phyloP scores from a whole-genome alignment of 805 yeast genomes.

The Starmerella potacharoeniae region DNA sequence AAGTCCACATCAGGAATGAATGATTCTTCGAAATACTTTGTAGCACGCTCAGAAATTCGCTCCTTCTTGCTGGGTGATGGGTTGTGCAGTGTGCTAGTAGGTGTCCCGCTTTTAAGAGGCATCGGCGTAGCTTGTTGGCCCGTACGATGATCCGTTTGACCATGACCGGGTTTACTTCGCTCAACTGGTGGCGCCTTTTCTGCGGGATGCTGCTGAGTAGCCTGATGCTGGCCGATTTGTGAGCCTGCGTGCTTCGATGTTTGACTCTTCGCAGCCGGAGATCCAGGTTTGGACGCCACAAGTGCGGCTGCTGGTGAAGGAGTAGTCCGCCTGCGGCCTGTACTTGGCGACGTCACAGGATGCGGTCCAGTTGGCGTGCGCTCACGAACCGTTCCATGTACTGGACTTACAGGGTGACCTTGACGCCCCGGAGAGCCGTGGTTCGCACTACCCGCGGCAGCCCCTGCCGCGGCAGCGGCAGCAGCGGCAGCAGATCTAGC shows the following conservation, averaged over 20 bases:
- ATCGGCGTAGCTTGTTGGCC: background rate
- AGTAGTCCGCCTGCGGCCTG: background rate
- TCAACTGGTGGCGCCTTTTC: too few species aligned
- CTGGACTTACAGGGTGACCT: background rate
- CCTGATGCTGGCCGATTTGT: background rate
- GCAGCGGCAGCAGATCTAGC: slow-evolving; percentile 1
- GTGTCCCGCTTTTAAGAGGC: background rate
- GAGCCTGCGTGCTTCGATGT: background rate
- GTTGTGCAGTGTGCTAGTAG: background rate
- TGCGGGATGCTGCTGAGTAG: too few species aligned
- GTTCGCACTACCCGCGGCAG: slow-evolving; percentile 10
- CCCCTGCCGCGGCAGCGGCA: slow-evolving; percentile 12
- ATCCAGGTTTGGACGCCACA: background rate
- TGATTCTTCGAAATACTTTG: slow-evolving; percentile 17
- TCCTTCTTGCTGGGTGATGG: background rate
- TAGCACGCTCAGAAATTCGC: slow-evolving; percentile 13
- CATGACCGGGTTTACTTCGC: too few species aligned
- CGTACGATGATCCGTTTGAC: background rate
- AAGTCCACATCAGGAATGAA: slow-evolving; percentile 23
- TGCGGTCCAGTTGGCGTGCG: background rate
- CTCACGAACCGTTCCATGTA: background rate
- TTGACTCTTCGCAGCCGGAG: background rate
- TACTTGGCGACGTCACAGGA: background rate
- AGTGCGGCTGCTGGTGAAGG: background rate
- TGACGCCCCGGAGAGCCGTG: background rate